Evolutionary conservation across 768 basidiomycete genomes (phyloP).

Genomic region (Russula lepida): DNA sequence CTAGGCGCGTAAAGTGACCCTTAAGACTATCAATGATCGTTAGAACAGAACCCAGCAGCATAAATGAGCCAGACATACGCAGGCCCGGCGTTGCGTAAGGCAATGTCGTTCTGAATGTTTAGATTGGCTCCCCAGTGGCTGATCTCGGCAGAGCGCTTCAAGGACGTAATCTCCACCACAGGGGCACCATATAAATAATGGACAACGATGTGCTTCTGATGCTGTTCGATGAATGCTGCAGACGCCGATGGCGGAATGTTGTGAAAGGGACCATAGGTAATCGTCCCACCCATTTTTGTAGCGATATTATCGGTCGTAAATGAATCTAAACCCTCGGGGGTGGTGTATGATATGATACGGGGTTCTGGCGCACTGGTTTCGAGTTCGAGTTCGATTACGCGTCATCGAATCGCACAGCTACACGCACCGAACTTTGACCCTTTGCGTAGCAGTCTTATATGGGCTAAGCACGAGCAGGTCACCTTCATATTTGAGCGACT

Average conservation of each 20-base stretch:
- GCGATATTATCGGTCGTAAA: conserved; percentile 54
- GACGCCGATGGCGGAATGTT: conserved; percentile 59
- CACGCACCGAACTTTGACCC: conserved; percentile 78
- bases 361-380: conserved; percentile 56
- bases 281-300: conserved; percentile 66
- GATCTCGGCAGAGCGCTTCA: conserved; percentile 77
- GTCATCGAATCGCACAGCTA: background rate
- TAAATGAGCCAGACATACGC: conserved; percentile 43
- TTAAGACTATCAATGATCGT: conserved; percentile 53
- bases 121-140: conserved; percentile 97
- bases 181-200: conserved; percentile 84
- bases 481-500: conserved; percentile 68
- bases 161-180: conserved; percentile 61
- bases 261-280: conserved; percentile 86
- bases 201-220: conserved; percentile 59
- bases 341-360: conserved; percentile 62
- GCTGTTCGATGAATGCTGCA: conserved; percentile 43
- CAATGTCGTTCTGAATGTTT: conserved; percentile 84
- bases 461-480: conserved; percentile 79
- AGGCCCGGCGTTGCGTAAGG: conserved; percentile 85
- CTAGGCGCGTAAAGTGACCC: conserved; percentile 90
- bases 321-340: conserved; percentile 48
- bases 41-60: conserved; percentile 1
- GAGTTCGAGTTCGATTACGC: background rate
- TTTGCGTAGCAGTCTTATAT: conserved; percentile 71